Conservation (phyloP, 495 filamentous ascomycete genomes). For the Penicillium mononematosum region DNA sequence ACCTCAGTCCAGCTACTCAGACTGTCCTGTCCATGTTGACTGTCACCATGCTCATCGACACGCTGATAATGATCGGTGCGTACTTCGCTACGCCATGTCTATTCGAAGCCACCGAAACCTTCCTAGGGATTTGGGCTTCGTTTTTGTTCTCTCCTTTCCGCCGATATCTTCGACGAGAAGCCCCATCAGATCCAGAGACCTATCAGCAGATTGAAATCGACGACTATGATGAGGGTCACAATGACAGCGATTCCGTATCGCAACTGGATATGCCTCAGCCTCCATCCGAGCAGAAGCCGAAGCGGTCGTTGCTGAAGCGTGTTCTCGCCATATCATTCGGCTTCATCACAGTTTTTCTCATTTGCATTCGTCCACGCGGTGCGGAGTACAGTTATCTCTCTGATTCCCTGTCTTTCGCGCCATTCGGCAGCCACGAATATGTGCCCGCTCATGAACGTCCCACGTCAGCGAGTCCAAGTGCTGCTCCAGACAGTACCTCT, state of each 20-base stretch:
- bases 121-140: constrained; percentile 14
- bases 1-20: not conserved
- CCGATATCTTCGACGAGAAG: not conserved
- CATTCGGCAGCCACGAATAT: constrained; percentile 12
- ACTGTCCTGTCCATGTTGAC: constrained; percentile 7
- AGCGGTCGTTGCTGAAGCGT: constrained; percentile 5
- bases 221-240: constrained; percentile 13
- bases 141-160: constrained; percentile 6
- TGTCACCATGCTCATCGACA: constrained; percentile 4
- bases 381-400: constrained; percentile 14
- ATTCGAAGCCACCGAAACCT: constrained; percentile 7
- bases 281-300: not conserved
- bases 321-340: constrained; percentile 1
- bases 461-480: not conserved
- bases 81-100: constrained; percentile 18
- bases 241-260: constrained; percentile 12
- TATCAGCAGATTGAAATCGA: constrained; percentile 21
- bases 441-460: not conserved
- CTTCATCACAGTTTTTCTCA: constrained; percentile 4
- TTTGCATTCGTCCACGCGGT: constrained; percentile 16
- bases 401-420: constrained; percentile 15
- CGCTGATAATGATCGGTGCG: constrained; percentile 5
- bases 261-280: constrained; percentile 7
- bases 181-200: not conserved
- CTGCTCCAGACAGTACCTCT: not conserved